A percentile compares a stretch with the other conserved stretches of the same genome.
phyloP scores from a whole-genome alignment of 2,329 filamentous ascomycete genomes.

The Helicocarpus griseus region DNA sequence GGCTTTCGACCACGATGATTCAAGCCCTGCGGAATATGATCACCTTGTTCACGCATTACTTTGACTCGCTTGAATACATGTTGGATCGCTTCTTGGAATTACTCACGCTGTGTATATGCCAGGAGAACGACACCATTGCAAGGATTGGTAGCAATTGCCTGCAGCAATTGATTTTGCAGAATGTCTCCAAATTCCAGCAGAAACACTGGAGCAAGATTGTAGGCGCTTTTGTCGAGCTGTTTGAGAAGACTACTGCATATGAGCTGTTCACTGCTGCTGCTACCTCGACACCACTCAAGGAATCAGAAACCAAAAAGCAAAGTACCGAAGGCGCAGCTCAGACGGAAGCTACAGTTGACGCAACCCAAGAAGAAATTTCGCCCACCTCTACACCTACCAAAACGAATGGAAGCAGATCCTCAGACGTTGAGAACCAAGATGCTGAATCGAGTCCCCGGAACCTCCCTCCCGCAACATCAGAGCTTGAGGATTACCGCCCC shows the following conservation, averaged over 20 bases:
- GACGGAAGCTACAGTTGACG: conserved; percentile 11
- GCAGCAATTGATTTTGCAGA: conserved; percentile 92
- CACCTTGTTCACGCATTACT: conserved; percentile 96
- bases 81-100: conserved; percentile 93
- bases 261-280: conserved; percentile 84
- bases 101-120: conserved; percentile 89
- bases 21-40: conserved; percentile 98
- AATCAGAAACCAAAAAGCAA: conserved; percentile 18
- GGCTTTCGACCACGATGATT: conserved; percentile 99
- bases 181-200: conserved; percentile 80
- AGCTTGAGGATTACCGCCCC: conserved; percentile 81
- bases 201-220: conserved; percentile 94
- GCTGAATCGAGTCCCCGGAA: conserved; percentile 15
- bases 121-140: conserved; percentile 97
- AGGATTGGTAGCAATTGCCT: conserved; percentile 97
- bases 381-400: conserved; percentile 17
- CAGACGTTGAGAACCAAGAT: conserved; percentile 21
- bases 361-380: conserved; percentile 15
- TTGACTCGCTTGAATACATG: conserved; percentile 94
- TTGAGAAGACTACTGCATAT: conserved; percentile 86
- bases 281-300: conserved; percentile 36
- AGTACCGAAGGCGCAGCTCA: conserved; percentile 18
- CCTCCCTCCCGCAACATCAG: conserved; percentile 22
- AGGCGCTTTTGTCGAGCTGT: conserved; percentile 89
- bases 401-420: conserved; percentile 18